A percentile compares a stretch with the other conserved stretches of the same genome.
Conservation (phyloP, 2,329 filamentous ascomycete species). For the Ascochyta pisi region DNA sequence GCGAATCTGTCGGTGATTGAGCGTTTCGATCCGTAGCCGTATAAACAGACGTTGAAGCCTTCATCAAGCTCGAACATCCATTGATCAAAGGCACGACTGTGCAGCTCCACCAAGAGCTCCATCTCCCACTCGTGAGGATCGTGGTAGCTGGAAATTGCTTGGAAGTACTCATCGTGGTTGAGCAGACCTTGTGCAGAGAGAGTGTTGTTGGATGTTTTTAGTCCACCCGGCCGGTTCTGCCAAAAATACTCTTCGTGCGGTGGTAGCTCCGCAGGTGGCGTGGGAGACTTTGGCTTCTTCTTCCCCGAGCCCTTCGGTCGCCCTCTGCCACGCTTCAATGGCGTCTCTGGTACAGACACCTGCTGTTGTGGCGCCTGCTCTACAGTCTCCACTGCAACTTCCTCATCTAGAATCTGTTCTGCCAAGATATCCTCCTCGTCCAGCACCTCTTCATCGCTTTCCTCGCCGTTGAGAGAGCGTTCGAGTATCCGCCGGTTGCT, state of each 20-base stretch:
- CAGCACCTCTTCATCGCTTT: constrained; percentile 71
- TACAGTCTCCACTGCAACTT: constrained; percentile 50
- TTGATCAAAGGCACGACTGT: constrained; percentile 83
- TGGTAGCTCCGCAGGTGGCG: constrained; percentile 80
- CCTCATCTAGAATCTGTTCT: constrained; percentile 70
- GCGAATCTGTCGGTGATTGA: constrained; percentile 77
- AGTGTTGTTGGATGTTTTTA: constrained; percentile 87
- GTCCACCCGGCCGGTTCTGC: constrained; percentile 81
- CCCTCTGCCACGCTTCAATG: constrained; percentile 60
- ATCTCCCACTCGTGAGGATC: constrained; percentile 76
- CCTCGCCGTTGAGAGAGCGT: constrained; percentile 67
- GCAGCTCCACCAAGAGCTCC: constrained; percentile 74
- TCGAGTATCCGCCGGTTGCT: constrained; percentile 79
- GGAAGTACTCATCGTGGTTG: constrained; percentile 91
- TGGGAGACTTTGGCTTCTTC: constrained; percentile 70
- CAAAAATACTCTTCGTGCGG: constrained; percentile 93
- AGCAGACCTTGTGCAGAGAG: constrained; percentile 77
- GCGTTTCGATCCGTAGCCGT: constrained; percentile 91
- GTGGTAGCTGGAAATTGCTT: constrained; percentile 66
- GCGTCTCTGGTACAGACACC: constrained; percentile 57
- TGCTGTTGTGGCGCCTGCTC: constrained; percentile 36
- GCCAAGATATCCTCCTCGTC: constrained; percentile 72
- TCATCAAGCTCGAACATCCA: constrained; percentile 91
- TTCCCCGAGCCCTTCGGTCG: constrained; percentile 43
- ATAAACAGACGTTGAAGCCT: constrained; percentile 86